Evolutionary conservation across 2,329 filamentous ascomycete genomes (phyloP).

Genomic region (Scedosporium apiospermum): DNA sequence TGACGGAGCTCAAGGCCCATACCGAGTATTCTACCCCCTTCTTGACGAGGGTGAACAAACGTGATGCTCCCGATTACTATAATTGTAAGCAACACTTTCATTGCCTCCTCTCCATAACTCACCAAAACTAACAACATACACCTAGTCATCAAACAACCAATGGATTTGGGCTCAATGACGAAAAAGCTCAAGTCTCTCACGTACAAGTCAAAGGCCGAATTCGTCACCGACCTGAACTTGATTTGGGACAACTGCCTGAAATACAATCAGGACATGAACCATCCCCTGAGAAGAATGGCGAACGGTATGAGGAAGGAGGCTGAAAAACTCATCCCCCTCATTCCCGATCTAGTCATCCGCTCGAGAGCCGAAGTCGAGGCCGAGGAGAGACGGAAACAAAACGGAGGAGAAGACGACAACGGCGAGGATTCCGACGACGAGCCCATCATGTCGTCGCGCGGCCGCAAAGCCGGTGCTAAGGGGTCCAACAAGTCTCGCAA

Average conservation of each 20-base stretch:
- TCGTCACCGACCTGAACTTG: conserved; percentile 83
- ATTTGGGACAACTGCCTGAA: conserved; percentile 97
- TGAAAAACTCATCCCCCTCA: conserved; percentile 89
- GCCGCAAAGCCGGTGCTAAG: conserved; percentile 70
- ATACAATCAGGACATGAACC: conserved; percentile 85
- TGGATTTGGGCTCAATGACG: conserved; percentile 97
- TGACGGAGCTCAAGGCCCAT: conserved; percentile 94
- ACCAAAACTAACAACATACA: conserved; percentile 14
- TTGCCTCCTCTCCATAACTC: not conserved
- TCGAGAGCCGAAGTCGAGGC: conserved; percentile 92
- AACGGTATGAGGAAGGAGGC: conserved; percentile 96
- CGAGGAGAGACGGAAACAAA: conserved; percentile 74
- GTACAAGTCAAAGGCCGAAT: conserved; percentile 88
- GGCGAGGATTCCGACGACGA: conserved; percentile 93
- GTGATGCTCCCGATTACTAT: conserved; percentile 94
- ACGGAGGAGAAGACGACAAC: conserved; percentile 72
- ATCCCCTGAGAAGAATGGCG: conserved; percentile 84
- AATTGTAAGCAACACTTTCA: conserved; percentile 50
- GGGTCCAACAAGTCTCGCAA: conserved; percentile 71
- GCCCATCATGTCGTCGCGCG: conserved; percentile 95
- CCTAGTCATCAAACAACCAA: conserved; percentile 85
- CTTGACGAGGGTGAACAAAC: conserved; percentile 86
- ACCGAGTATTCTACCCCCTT: conserved; percentile 98
- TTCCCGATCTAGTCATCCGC: conserved; percentile 83
- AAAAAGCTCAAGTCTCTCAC: conserved; percentile 81